phyloP scores from a whole-genome alignment of 2,329 filamentous ascomycete genomes.

The Calonectria honghensis region DNA sequence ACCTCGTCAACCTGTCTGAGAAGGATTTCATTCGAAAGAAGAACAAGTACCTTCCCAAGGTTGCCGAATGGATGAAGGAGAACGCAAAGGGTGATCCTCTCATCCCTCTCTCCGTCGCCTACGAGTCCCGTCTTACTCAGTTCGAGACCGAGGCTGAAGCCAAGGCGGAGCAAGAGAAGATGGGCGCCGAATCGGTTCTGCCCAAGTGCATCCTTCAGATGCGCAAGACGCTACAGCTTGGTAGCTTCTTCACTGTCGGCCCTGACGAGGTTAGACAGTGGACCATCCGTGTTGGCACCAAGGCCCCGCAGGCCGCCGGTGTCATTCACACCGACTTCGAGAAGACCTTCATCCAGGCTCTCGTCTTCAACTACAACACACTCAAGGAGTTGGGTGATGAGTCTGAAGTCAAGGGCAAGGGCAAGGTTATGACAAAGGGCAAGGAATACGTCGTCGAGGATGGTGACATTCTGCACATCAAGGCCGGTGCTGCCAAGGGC shows the following conservation, averaged over 20 bases:
- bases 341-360: conserved; percentile 98
- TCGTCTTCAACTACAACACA: conserved; percentile 91
- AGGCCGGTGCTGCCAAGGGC: conserved; percentile 88
- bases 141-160: conserved; percentile 85
- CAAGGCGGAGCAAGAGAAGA: conserved; percentile 89
- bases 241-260: conserved; percentile 98
- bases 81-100: conserved; percentile 91
- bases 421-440: conserved; percentile 98
- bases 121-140: conserved; percentile 92
- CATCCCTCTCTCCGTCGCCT: conserved; percentile 93
- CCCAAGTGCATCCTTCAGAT: conserved; percentile 95
- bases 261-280: conserved; percentile 98
- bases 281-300: conserved; percentile 96
- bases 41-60: conserved; percentile 98
- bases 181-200: conserved; percentile 90
- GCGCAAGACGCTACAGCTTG: conserved; percentile 92
- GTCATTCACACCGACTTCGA: conserved; percentile 99
- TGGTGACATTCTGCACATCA: conserved; percentile 89
- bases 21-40: conserved; percentile 98
- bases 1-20: conserved; percentile 97
- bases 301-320: conserved; percentile 97
- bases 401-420: conserved; percentile 90
- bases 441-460: conserved; percentile 96
- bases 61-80: conserved; percentile 96
- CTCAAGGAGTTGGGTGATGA: conserved; percentile 94